Base-by-base conservation (phyloP, 1,139 yeast genomes). In the Meyerozyma smithsonii region DNA sequence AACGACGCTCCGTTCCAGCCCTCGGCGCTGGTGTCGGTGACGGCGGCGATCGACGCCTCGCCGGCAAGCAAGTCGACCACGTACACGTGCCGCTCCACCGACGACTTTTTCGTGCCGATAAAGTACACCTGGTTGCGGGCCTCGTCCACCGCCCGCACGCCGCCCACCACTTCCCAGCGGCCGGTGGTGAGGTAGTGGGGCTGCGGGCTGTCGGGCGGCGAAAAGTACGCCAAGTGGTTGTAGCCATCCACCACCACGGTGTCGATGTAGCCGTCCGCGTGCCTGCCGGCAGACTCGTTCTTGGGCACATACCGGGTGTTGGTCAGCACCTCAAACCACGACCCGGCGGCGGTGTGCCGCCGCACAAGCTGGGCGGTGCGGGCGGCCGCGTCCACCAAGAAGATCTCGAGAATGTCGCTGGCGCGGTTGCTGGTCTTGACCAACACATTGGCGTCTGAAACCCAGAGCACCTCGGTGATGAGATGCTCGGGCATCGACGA, bases 271-370 rank as follows among this genome's bases (percentile, higher is more conserved):
- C 83, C 83, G 51, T 77, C 80, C 20, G 60, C 44, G 12, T 52
- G 42, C 37, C 79, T 61, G 8, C 76, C 74, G 24, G 53, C 46
- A 1, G 61, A 36, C 17, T 60, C 64, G 45, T 84, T 77, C 43
- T 76, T 75, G 7, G 96, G 95, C 32, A 92, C 72, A 52, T 64
- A 82, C 25, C 76, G 62, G 0, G 94, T 81, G 48, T 82, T 79
- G 46, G 83, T 86, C 7, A 87, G 76, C 30, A 90, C 80, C 57
- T 92, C 98, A 68, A 90, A 88, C 74, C 86, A 77, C 8, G 79
- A 70, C 14, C 74, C 64, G 36, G 70, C 63, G 3, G 69, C 66
- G 2, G 46, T 46, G 37, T 59, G 62, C 4, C 66, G 56, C 44
- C 81, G 62, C 10, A 71, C 61, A 35, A 59, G 66, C 35, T 45